Base-by-base conservation (phyloP, 257 asterid genomes). In the Jasminum sambac region DNA sequence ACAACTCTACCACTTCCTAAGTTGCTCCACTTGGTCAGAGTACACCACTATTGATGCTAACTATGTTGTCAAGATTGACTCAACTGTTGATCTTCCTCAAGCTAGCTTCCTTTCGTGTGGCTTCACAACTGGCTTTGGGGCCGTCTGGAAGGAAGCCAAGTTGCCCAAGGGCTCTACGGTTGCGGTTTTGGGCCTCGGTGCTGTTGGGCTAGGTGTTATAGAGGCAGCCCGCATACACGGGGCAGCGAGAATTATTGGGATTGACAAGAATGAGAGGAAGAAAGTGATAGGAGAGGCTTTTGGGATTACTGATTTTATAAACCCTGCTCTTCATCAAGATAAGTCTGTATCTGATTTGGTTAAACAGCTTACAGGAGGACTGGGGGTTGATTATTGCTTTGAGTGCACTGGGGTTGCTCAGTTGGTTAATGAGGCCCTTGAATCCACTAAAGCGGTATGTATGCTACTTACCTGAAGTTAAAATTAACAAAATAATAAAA, bases 1-100 rank as follows among this genome's bases (percentile, higher is more conserved):
- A 24, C 67, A 19, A 1, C 70, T 83, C 37, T 72, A 83, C 21
- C 87, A 83, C 75, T 67, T 74, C 72, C 70, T 83, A 5, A 83
- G 88, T 39, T 83, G 88, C 78, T 83, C 88, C 72, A 83, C 88
- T 21, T 80, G 85, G 88, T 83, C 88, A 2, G 79, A 83, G 37
- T 83, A 80, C 83, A 78, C 81, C 0, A 81, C 78, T 5, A 72
- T 80, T 6, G 85, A 83, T 4, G 83, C 77, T 23, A 81, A 80
- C 74, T 83, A 83, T 40, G 52, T 74, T 2, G 84, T 83, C 72
- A 83, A 70, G 23, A 68, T 83, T 6, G 85, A 83, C 25, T 17
- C 84, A 4, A 42, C 66, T 5, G 70, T 83, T 11, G 70, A 80
- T 41, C 82, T 80, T n/a, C 82, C 81, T 17, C 84, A 83, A 2